Evolutionary conservation across 306 rosid genomes (phyloP), one percentile per base, ranked within the genome.

Genomic region (Malus fusca): DNA sequence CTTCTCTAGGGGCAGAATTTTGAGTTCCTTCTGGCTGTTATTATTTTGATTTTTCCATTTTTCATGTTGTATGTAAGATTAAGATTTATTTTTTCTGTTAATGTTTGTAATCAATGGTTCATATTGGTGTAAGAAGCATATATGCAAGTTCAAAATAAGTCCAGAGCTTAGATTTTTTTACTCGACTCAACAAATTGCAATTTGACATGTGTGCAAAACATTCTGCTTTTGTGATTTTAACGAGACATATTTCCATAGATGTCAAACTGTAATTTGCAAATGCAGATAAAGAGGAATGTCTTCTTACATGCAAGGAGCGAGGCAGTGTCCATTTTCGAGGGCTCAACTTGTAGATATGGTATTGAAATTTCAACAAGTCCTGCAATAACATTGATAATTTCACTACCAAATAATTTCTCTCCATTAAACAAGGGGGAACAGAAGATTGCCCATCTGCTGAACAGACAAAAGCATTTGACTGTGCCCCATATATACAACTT

Each of bases 401-500:
- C 11, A 40, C 11, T 17, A 74, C 26, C 79, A 68, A 65, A 66
- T 64, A 19, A 48, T 68, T 61, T 35, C 68, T 69, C 73, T 56
- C 61, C 73, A 65, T 68, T 65, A 69, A 28, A 44, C 60, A 6
- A 51, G 65, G 81, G 75, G 65, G 43, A 23, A 62, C 33, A 0
- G 12, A 62, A 26, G 30, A 7, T 37, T 67, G 30, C 82, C 81
- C 71, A 82, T 68, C 70, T 37, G 81, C 86, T 76, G 78, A 81
- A 79, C 82, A 75, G 71, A 69, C 82, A 76, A 81, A 87, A 74
- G 76, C 72, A 82, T 51, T 21, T 77, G 78, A 17, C 43, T 62
- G 42, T 53, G 65, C 78, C 79, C 73, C 82, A 61, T 86, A 84
- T 84, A 88, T 83, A 85, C 89, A 88, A 62, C 87, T 87, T 66